These are phyloP conservation scores for Tremella mesenterica DNA, from an alignment of 768 basidiomycete species.

Conservation along the genomic window DNA sequence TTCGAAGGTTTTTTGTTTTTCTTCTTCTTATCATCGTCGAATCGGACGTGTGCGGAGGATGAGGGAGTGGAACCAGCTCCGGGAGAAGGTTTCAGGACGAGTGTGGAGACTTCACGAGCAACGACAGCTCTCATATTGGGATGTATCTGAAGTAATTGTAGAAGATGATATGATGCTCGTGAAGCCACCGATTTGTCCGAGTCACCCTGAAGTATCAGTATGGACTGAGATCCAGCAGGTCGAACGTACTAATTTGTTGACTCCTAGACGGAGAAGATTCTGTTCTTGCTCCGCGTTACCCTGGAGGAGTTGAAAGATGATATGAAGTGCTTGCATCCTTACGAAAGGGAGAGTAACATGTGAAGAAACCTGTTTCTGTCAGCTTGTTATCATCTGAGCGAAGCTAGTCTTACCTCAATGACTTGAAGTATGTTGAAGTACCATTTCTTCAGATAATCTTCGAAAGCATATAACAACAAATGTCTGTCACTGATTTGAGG, in stretches of 20 bases:
- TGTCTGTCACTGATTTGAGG: constrained; percentile 60
- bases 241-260: constrained; percentile 75
- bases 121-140: constrained; percentile 87
- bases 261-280: constrained; percentile 80
- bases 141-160: constrained; percentile 80
- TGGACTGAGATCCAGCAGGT: background rate
- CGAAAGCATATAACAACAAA: constrained; percentile 78
- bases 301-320: constrained; percentile 69
- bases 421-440: constrained; percentile 86
- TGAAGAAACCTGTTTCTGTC: constrained; percentile 57
- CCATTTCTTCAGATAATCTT: constrained; percentile 96
- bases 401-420: constrained; percentile 58
- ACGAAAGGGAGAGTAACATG: constrained; percentile 81
- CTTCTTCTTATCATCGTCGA: constrained; percentile 43
- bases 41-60: constrained; percentile 46
- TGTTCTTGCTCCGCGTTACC: constrained; percentile 96
- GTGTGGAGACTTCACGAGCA: constrained; percentile 71
- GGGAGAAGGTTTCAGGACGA: constrained; percentile 65
- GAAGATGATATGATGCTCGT: constrained; percentile 76
- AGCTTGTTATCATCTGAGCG: background rate
- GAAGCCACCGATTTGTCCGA: constrained; percentile 78
- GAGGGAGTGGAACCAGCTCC: constrained; percentile 41
- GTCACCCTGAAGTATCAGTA: constrained; percentile 58
- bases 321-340: constrained; percentile 68
- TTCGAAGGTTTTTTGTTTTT: constrained; percentile 35